Evolutionary conservation across 2,329 filamentous ascomycete genomes (phyloP).

Genomic region (Fusarium tupiense): DNA sequence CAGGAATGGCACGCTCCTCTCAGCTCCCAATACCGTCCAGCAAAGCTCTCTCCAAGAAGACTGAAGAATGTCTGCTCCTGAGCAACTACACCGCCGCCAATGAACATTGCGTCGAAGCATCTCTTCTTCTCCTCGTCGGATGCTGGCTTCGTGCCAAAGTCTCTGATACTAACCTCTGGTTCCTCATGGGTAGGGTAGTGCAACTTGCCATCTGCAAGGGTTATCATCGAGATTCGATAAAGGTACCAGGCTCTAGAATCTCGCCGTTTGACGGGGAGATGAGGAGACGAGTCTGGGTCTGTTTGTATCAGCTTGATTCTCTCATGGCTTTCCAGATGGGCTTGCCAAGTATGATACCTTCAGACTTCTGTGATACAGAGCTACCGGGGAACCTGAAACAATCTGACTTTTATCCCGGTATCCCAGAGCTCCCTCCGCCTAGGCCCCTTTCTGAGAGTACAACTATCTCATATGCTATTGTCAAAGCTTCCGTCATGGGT

Average conservation of each 20-base stretch:
- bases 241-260: slow-evolving; percentile 45
- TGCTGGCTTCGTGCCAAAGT: slow-evolving; percentile 44
- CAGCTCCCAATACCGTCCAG: slow-evolving; percentile 29
- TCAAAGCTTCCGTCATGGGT: slow-evolving; percentile 42
- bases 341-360: slow-evolving; percentile 57
- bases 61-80: slow-evolving; percentile 55
- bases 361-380: slow-evolving; percentile 32
- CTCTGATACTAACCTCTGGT: slow-evolving; percentile 54
- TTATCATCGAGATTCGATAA: slow-evolving; percentile 57
- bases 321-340: slow-evolving; percentile 59
- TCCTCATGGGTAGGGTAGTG: slow-evolving; percentile 54
- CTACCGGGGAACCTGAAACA: slow-evolving; percentile 36
- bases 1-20: slow-evolving; percentile 30
- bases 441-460: slow-evolving; percentile 33
- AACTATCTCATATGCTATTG: slow-evolving; percentile 40
- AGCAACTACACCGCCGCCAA: slow-evolving; percentile 55
- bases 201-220: slow-evolving; percentile 59
- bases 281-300: slow-evolving; percentile 58
- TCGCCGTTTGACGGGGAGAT: slow-evolving; percentile 59
- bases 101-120: slow-evolving; percentile 55
- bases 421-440: slow-evolving; percentile 19
- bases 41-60: slow-evolving; percentile 37
- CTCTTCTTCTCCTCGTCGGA: slow-evolving; percentile 53
- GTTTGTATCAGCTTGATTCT: slow-evolving; percentile 55
- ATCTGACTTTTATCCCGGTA: slow-evolving; percentile 24